A percentile compares a stretch with the other conserved stretches of the same genome.
phyloP scores from a whole-genome alignment of 192 early-diverging fungal genomes.

The Umbelopsis ramanniana region DNA sequence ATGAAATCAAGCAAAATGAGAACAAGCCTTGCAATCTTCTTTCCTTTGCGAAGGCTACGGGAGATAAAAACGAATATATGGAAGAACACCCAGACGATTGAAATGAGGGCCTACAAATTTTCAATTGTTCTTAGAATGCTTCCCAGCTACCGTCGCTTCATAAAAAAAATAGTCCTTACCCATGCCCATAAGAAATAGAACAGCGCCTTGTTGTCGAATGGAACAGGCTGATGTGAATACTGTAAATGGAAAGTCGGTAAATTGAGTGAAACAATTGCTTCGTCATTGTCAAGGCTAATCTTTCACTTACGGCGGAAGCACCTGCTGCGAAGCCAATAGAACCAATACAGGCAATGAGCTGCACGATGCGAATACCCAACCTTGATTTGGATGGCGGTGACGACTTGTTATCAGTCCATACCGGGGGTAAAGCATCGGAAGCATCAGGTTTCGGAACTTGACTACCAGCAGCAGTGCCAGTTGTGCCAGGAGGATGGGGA shows the following conservation, averaged over 20 bases:
- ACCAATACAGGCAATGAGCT: slow-evolving; percentile 36
- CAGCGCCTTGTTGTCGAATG: slow-evolving; percentile 35
- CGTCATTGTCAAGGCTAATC: too few relatives aligned
- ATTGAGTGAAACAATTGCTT: background rate
- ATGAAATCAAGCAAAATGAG: slow-evolving; percentile 35
- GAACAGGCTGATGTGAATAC: slow-evolving; percentile 30
- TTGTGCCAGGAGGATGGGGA: background rate
- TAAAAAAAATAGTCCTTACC: too few relatives aligned
- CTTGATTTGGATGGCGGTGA: slow-evolving; percentile 29
- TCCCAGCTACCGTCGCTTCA: too few relatives aligned
- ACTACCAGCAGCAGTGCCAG: background rate
- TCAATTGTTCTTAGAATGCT: background rate
- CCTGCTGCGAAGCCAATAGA: slow-evolving; percentile 43
- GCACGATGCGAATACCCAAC: slow-evolving; percentile 30
- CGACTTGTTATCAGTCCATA: background rate
- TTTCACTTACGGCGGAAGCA: slow-evolving; percentile 38
- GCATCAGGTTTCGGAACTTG: slow-evolving; percentile 4
- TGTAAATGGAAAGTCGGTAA: background rate
- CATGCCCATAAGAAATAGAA: slow-evolving; percentile 41
- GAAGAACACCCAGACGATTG: slow-evolving; percentile 26
- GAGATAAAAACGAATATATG: slow-evolving; percentile 25
- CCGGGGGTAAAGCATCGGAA: slow-evolving; percentile 14
- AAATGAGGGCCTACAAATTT: slow-evolving; percentile 25
- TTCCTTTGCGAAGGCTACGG: slow-evolving; percentile 25
- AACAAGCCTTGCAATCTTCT: slow-evolving; percentile 36